Percentiles rank a stretch among this genome's conserved stretches.
Conservation (phyloP, 257 asterid genomes). For the Rhazya stricta region DNA sequence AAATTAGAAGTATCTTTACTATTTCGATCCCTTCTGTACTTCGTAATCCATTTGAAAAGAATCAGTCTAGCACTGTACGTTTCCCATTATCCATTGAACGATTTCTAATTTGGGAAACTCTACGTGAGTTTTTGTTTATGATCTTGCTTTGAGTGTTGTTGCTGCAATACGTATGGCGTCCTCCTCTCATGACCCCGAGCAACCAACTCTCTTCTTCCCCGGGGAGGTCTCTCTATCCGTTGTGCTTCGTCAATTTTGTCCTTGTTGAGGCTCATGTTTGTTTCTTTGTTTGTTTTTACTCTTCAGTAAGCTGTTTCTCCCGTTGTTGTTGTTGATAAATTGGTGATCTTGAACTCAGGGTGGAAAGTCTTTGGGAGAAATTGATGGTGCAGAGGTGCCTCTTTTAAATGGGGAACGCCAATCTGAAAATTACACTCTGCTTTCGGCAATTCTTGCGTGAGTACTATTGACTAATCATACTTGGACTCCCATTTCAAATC, state of each 20-base stretch:
- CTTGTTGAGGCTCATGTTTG: neutral
- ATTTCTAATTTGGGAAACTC: no score
- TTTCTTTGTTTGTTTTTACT: neutral
- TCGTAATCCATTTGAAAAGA: neutral
- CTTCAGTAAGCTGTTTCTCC: neutral
- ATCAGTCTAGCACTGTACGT: no score
- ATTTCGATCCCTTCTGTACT: neutral
- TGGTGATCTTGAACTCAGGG: slow-evolving; percentile 27
- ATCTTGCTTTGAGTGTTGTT: neutral
- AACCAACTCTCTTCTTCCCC: slow-evolving; percentile 18
- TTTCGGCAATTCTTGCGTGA: slow-evolving; percentile 70
- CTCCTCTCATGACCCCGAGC: slow-evolving; percentile 24
- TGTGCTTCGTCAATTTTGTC: neutral
- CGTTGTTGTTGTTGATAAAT: neutral
- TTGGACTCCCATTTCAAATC: neutral
- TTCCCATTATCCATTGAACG: no score
- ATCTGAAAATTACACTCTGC: slow-evolving; percentile 53
- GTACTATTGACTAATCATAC: slow-evolving; percentile 17
- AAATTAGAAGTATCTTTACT: neutral
- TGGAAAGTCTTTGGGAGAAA: slow-evolving; percentile 37
- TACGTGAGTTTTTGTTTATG: no score
- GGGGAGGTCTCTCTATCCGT: slow-evolving; percentile 28
- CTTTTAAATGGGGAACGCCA: slow-evolving; percentile 37
- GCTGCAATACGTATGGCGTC: slow-evolving; percentile 8
- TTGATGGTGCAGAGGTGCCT: slow-evolving; percentile 40